Conservation (phyloP, 2,329 filamentous ascomycete species). For the Phyllachora maydis region DNA sequence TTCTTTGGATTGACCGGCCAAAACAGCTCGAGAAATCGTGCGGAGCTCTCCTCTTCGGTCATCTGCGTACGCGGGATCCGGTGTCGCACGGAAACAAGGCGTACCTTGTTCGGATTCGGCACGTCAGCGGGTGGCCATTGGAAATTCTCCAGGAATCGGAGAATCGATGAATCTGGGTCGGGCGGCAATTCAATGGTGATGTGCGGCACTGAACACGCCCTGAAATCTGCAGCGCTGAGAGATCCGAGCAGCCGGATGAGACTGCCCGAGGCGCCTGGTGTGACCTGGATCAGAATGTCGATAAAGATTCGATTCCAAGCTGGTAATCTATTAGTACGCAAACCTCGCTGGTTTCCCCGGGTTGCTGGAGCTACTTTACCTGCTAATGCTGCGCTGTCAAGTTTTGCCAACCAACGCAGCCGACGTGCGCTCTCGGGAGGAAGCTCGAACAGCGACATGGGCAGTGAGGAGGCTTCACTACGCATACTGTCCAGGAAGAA, state of each 20-base stretch:
- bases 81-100: conserved; percentile 49
- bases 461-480: conserved; percentile 26
- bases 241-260: conserved; percentile 61
- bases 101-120: conserved; percentile 18
- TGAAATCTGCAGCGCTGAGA: conserved; percentile 55
- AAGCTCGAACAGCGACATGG: conserved; percentile 52
- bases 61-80: conserved; percentile 41
- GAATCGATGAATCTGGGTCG: conserved; percentile 42
- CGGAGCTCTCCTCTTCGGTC: conserved; percentile 48
- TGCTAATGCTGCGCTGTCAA: conserved; percentile 52
- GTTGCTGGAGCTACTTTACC: conserved; percentile 29
- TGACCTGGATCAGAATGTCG: conserved; percentile 69
- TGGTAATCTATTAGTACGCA: conserved; percentile 12
- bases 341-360: too few species aligned
- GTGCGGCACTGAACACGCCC: conserved; percentile 45
- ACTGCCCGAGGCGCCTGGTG: conserved; percentile 48
- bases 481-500: conserved; percentile 45
- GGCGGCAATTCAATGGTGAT: conserved; percentile 71
- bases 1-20: conserved; percentile 46
- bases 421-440: conserved; percentile 40
- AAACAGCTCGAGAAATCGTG: conserved; percentile 69
- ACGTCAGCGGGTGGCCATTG: conserved; percentile 39
- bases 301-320: conserved; percentile 63
- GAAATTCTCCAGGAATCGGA: conserved; percentile 40
- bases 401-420: conserved; percentile 56